A percentile compares a stretch with the other conserved stretches of the same genome.
Evolutionary conservation across 1,284 basidiomycete species (phyloP).

Genomic region (Spongispora temasekensis): DNA sequence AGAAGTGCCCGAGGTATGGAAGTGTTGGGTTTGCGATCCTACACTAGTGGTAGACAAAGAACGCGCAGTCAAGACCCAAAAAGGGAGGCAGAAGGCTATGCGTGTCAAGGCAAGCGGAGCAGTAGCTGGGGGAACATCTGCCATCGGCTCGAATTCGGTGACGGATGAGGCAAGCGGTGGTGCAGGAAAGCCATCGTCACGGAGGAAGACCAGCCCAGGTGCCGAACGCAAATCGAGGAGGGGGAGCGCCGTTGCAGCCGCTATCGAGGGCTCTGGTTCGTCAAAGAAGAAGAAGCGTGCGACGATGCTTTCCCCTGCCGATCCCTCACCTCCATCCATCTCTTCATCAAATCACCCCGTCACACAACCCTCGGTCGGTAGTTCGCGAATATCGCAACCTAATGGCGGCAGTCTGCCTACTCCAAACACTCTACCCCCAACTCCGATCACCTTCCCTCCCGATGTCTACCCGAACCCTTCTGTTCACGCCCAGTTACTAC

Average conservation of each 20-base stretch:
- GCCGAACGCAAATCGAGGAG: conserved; percentile 48
- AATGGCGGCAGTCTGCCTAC: conserved; percentile 11
- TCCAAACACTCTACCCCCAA: conserved; percentile 31
- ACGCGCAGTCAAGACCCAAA: conserved; percentile 48
- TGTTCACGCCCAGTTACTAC: conserved; percentile 54
- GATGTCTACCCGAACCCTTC: conserved; percentile 42
- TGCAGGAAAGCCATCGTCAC: conserved; percentile 27
- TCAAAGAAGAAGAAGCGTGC: conserved; percentile 46
- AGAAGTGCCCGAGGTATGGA: conserved; percentile 75
- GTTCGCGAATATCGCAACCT: conserved; percentile 21
- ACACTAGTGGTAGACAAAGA: conserved; percentile 45
- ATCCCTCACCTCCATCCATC: conserved; percentile 22
- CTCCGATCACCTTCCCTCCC: conserved; percentile 41
- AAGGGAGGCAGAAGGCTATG: conserved; percentile 31
- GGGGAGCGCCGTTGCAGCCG: conserved; percentile 38
- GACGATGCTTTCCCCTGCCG: conserved; percentile 35
- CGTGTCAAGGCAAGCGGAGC: conserved; percentile 29
- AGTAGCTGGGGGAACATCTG: conserved; percentile 3
- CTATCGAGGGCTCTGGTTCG: conserved; percentile 38
- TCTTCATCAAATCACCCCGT: conserved; percentile 15
- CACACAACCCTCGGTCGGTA: conserved; percentile 14
- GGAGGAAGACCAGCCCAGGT: conserved; percentile 44
- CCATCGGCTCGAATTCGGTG: conserved; percentile 5
- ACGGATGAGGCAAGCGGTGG: conserved; percentile 17
- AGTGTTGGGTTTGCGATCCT: conserved; percentile 62